Base-by-base conservation (phyloP, 805 yeast species). In the Cyberlindnera euphorbiiphila region DNA sequence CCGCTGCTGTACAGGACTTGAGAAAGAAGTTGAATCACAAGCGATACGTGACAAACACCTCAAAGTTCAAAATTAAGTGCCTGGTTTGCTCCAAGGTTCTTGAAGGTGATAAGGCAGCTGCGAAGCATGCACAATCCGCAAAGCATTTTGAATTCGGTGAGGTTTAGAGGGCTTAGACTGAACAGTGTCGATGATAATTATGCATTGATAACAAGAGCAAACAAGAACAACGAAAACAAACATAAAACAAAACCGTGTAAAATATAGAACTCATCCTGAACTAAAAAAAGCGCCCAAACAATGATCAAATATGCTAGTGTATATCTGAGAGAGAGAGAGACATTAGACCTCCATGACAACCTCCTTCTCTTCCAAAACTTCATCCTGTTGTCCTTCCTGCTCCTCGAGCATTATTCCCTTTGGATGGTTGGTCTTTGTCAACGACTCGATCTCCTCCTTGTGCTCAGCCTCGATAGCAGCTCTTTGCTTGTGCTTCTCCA, bases 21-120 rank as follows among this genome's bases (percentile, higher is more conserved):
- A 68, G 76, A 14, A 48, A 51, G 5, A 49, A 59, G 20, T 59
- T 83, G 45, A 78, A 76, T 45, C 50, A 61, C 7, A 59, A 59
- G 42, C 78, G 82, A 23, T 78, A 78, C 46, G 69, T 78, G 16
- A 82, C 88, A 11, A 84, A 84, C 53, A 78, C 86, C 0, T 65
- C 73, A 5, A 71, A 64, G 5, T 81, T 81, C 47, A 57, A 72
- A 21, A 68, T 81, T 14, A 61, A 71, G 28, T 84, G 91, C 51
- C 64, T 72, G 11, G 65, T 60, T 3, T 84, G 93, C 53, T 67
- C 70, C 17, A 51, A 55, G 18, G 53, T 64, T 2, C 58, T 82
- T 23, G 65, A 64, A 2, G 89, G 91, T 4, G 88, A 83, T 55
- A 68, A 65, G 44, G 82, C 74, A 4, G 85, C 84, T 1, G 64